Conservation (phyloP, 768 basidiomycete species). For the Leccinum rimulosum region DNA sequence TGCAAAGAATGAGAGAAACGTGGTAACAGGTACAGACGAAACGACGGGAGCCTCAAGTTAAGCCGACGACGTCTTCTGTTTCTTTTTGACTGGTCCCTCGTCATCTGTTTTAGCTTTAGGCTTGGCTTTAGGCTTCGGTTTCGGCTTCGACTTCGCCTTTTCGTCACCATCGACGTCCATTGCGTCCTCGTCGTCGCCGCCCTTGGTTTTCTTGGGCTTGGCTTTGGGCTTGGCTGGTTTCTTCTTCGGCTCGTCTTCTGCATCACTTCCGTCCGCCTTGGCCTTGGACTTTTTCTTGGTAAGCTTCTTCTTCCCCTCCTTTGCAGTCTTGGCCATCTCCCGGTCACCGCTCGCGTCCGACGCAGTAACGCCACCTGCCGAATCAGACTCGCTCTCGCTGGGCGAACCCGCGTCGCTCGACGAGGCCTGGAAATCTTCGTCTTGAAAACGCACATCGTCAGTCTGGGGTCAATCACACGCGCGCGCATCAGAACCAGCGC, state of each 20-base stretch:
- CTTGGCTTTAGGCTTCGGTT: conserved; percentile 43
- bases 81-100: conserved; percentile 71
- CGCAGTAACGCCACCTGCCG: conserved; percentile 67
- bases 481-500: conserved; percentile 10
- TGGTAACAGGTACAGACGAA: background rate
- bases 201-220: conserved; percentile 40
- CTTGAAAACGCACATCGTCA: conserved; percentile 37
- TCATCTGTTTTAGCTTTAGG: conserved; percentile 37
- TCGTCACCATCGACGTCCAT: conserved; percentile 49
- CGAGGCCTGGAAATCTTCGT: conserved; percentile 89
- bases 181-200: conserved; percentile 43
- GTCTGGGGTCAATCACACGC: background rate
- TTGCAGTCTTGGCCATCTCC: conserved; percentile 46
- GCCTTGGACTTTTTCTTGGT: conserved; percentile 45
- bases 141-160: conserved; percentile 35
- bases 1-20: background rate
- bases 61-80: conserved; percentile 52
- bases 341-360: conserved; percentile 84
- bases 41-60: conserved; percentile 15
- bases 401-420: conserved; percentile 89
- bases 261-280: conserved; percentile 42
- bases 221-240: conserved; percentile 44
- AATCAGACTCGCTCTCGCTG: conserved; percentile 64
- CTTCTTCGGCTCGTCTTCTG: conserved; percentile 46
- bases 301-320: conserved; percentile 36